Conservation (phyloP, 495 filamentous ascomycete genomes). For the Thozetella sp. region DNA sequence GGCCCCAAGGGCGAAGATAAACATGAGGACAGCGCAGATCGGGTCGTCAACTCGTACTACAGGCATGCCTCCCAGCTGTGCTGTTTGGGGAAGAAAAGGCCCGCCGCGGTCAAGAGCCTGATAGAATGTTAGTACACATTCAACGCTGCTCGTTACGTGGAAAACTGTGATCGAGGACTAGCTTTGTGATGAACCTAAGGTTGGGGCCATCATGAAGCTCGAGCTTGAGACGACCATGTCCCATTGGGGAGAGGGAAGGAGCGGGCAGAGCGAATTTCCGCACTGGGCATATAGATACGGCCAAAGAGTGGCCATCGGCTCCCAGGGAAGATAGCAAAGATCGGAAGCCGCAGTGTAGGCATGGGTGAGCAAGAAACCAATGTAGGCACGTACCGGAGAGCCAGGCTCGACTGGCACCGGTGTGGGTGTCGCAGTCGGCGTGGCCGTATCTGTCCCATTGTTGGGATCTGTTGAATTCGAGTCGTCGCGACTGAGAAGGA, state of each 20-base stretch:
- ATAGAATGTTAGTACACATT: not conserved
- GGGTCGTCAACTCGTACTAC: slow-evolving; percentile 61
- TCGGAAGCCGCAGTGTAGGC: not conserved
- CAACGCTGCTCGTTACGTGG: not conserved
- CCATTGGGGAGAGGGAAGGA: too few relatives aligned
- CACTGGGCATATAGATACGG: not conserved
- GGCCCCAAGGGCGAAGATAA: slow-evolving; percentile 62
- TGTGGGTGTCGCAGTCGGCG: not conserved
- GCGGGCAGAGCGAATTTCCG: too few relatives aligned
- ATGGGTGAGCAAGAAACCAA: not conserved
- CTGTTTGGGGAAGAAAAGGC: slow-evolving; percentile 34
- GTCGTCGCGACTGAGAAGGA: not conserved
- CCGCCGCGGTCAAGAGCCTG: slow-evolving; percentile 19
- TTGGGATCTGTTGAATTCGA: not conserved
- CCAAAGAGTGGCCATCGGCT: not conserved
- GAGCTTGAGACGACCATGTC: too few relatives aligned
- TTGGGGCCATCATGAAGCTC: too few relatives aligned
- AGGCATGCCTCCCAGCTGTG: slow-evolving; percentile 62
- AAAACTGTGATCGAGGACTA: too few relatives aligned
- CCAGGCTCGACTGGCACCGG: not conserved
- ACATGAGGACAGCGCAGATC: slow-evolving; percentile 63
- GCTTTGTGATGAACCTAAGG: too few relatives aligned
- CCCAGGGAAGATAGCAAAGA: not conserved
- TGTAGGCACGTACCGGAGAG: not conserved
- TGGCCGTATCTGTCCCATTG: not conserved